Evolutionary conservation across 495 filamentous ascomycete genomes (phyloP).

Genomic region (Hypoxylon lienhwacheense): DNA sequence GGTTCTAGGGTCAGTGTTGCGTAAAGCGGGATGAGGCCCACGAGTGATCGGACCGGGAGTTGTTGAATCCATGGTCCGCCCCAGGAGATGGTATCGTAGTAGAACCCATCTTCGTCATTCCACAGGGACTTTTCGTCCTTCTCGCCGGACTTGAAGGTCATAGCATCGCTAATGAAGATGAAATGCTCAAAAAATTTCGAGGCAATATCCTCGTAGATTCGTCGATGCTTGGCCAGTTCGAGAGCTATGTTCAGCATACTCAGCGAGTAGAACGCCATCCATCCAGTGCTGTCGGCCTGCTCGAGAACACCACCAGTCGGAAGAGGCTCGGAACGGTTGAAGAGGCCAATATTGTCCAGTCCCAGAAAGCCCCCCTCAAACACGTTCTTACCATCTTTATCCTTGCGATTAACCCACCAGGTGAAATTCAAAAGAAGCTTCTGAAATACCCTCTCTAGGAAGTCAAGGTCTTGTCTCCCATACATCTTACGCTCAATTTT

Average conservation of each 20-base stretch:
- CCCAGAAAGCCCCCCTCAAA: constrained; percentile 98
- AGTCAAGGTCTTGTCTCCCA: constrained; percentile 90
- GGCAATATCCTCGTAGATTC: constrained; percentile 97
- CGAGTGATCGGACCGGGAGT: constrained; percentile 85
- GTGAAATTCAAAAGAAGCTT: constrained; percentile 96
- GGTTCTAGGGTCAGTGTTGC: constrained; percentile 90
- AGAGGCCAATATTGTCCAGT: constrained; percentile 93
- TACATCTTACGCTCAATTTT: constrained; percentile 99
- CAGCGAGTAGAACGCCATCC: constrained; percentile 97
- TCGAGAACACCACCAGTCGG: constrained; percentile 91
- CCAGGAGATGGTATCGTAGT: constrained; percentile 97
- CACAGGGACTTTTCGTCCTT: constrained; percentile 81
- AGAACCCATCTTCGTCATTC: constrained; percentile 95
- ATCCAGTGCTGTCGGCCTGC: constrained; percentile 95
- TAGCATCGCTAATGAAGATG: constrained; percentile 94
- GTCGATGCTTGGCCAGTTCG: constrained; percentile 89
- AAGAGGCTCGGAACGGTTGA: constrained; percentile 96
- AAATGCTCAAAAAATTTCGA: constrained; percentile 99
- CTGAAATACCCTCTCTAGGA: constrained; percentile 94
- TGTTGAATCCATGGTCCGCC: constrained; percentile 91
- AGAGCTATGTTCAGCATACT: constrained; percentile 96
- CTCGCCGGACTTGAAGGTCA: constrained; percentile 82
- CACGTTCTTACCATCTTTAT: constrained; percentile 89
- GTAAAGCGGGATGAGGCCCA: constrained; percentile 90
- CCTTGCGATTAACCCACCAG: constrained; percentile 98